Conservation (phyloP, 2,329 filamentous ascomycete species). For the Ascomycota sp. region DNA sequence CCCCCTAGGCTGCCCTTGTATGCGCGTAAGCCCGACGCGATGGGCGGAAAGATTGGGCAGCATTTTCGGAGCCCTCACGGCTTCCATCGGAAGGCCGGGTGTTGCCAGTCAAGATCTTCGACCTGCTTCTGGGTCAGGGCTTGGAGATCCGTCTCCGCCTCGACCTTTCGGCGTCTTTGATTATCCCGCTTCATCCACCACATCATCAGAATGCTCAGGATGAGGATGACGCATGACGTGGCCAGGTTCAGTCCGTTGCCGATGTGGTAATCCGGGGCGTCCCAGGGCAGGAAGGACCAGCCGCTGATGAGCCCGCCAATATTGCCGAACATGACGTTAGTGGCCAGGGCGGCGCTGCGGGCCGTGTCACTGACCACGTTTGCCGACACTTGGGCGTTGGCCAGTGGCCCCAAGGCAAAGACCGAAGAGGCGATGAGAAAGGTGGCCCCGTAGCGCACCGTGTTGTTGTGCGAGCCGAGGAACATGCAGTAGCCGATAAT, state of each 20-base stretch:
- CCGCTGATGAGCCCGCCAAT: conserved; percentile 48
- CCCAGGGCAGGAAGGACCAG: conserved; percentile 42
- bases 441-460: conserved; percentile 46
- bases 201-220: conserved; percentile 25
- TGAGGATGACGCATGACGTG: conserved; percentile 27
- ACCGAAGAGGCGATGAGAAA: conserved; percentile 47
- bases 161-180: conserved; percentile 12
- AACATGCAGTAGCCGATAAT: conserved; percentile 56
- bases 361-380: conserved; percentile 56
- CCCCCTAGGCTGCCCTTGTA: too few relatives aligned
- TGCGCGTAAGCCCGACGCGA: too few relatives aligned
- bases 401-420: conserved; percentile 42
- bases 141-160: conserved; percentile 23
- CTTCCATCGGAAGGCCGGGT: conserved; percentile 42
- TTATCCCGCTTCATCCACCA: conserved; percentile 45
- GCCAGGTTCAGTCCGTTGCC: conserved; percentile 53
- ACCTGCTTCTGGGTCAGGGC: conserved; percentile 31
- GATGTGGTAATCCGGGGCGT: conserved; percentile 46
- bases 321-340: conserved; percentile 51
- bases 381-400: conserved; percentile 46
- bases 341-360: conserved; percentile 43
- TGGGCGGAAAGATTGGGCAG: too few relatives aligned
- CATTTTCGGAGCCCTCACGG: too few relatives aligned
- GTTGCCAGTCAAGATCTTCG: conserved; percentile 43
- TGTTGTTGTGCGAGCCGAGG: conserved; percentile 28